Conservation (phyloP, 2,329 filamentous ascomycete species). For the Aspergillus bombycis region DNA sequence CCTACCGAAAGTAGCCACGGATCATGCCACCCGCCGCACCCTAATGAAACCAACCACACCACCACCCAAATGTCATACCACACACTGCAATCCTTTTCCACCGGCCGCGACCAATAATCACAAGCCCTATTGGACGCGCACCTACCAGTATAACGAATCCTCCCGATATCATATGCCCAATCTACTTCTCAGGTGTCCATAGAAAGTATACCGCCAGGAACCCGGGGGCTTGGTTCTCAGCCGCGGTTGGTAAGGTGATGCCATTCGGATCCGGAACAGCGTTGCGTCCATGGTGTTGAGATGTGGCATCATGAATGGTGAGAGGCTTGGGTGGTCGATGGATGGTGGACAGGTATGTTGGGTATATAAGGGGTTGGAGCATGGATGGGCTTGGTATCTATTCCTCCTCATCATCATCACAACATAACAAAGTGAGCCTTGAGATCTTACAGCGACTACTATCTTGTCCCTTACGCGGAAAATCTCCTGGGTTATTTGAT, state of each 20-base stretch:
- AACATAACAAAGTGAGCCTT: not conserved
- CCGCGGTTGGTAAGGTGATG: not conserved
- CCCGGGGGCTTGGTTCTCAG: slow-evolving; percentile 1
- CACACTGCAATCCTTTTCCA: not conserved
- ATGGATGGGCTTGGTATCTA: not conserved
- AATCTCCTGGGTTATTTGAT: not conserved
- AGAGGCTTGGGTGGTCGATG: not conserved
- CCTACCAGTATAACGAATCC: not conserved
- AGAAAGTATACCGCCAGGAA: not conserved
- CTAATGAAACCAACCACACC: not conserved
- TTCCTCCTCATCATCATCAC: not conserved
- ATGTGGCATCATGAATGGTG: slow-evolving; percentile 1
- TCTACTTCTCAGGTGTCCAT: not conserved
- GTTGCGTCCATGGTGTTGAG: not conserved
- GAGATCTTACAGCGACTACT: not conserved
- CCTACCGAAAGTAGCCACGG: not conserved
- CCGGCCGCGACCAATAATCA: not conserved
- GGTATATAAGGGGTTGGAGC: not conserved
- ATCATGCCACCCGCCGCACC: not conserved
- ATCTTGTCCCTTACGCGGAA: not conserved
- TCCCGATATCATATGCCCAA: slow-evolving; percentile 2
- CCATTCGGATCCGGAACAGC: not conserved
- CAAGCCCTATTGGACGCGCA: not conserved
- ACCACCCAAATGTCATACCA: not conserved
- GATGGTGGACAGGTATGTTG: not conserved